phyloP scores from a whole-genome alignment of 2,329 filamentous ascomycete species.

The Colletotrichum endophyticum region DNA sequence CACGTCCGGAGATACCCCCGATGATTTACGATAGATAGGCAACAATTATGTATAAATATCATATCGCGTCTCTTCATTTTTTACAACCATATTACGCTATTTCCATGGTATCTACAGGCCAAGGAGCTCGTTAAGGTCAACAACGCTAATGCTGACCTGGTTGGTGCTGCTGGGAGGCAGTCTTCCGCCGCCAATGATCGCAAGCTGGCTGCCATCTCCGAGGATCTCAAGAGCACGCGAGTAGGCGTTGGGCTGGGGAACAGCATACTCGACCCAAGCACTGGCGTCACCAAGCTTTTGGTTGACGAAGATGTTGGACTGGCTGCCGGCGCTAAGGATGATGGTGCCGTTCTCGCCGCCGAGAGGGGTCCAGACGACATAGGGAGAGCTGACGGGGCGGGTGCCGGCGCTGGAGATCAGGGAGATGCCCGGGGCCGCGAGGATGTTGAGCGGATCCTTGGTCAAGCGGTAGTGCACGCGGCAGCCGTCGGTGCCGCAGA shows the following conservation, averaged over 20 bases:
- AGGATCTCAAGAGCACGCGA: constrained; percentile 41
- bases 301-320: constrained; percentile 46
- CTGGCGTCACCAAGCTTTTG: constrained; percentile 38
- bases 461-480: constrained; percentile 51
- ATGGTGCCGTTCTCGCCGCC: constrained; percentile 48
- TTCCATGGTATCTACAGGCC: neutral
- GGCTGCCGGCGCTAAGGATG: constrained; percentile 45
- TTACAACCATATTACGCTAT: neutral
- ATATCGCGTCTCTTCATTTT: neutral
- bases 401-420: constrained; percentile 35
- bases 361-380: constrained; percentile 49
- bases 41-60: neutral
- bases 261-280: constrained; percentile 40
- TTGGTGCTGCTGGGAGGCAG: constrained; percentile 53
- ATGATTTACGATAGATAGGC: neutral
- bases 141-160: constrained; percentile 41
- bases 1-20: neutral
- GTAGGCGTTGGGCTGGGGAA: constrained; percentile 41
- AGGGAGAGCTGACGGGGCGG: constrained; percentile 40
- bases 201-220: constrained; percentile 32
- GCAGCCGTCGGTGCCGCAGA: constrained; percentile 52
- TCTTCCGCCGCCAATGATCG: constrained; percentile 49
- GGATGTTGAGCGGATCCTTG: constrained; percentile 39
- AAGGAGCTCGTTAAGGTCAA: constrained; percentile 27
- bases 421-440: constrained; percentile 30